phyloP scores from a whole-genome alignment of 1,284 basidiomycete genomes.

The Leccinum griseonigrum region DNA sequence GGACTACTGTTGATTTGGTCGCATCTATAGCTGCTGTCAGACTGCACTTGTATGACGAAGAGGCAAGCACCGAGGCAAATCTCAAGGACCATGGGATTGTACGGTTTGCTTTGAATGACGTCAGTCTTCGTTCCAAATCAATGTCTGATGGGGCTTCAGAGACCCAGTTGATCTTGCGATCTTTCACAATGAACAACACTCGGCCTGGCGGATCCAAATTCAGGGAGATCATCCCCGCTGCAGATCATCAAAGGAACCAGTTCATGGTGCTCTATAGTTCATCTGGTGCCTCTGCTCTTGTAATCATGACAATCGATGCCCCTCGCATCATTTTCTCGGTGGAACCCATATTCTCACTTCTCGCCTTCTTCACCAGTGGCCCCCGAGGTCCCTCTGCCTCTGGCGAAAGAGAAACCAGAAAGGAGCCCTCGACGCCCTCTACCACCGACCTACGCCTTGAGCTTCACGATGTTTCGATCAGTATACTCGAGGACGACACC shows the following conservation, averaged over 20 bases:
- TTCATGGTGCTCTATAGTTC: slow-evolving; percentile 92
- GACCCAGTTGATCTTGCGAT: slow-evolving; percentile 84
- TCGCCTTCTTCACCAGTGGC: slow-evolving; percentile 81
- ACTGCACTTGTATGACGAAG: slow-evolving; percentile 87
- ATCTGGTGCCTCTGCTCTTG: slow-evolving; percentile 69
- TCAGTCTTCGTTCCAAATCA: slow-evolving; percentile 79
- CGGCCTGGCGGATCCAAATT: slow-evolving; percentile 82
- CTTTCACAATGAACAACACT: slow-evolving; percentile 91
- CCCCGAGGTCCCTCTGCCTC: slow-evolving; percentile 37
- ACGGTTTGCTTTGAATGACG: slow-evolving; percentile 81
- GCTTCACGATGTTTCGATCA: slow-evolving; percentile 89
- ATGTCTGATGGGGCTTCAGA: slow-evolving; percentile 84
- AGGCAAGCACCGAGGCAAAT: slow-evolving; percentile 58
- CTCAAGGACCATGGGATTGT: slow-evolving; percentile 83
- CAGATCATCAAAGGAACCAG: slow-evolving; percentile 87
- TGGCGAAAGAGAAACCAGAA: slow-evolving; percentile 13
- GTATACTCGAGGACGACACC: slow-evolving; percentile 85
- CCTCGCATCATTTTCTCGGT: slow-evolving; percentile 93
- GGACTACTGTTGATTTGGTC: slow-evolving; percentile 75
- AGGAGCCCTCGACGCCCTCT: slow-evolving; percentile 22
- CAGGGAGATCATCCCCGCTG: slow-evolving; percentile 93
- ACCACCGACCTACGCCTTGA: slow-evolving; percentile 77
- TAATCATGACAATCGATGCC: slow-evolving; percentile 88
- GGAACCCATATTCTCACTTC: slow-evolving; percentile 87
- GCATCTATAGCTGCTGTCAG: slow-evolving; percentile 77